phyloP scores from a whole-genome alignment of 2,329 filamentous ascomycete species.

The Penicillium verrucosum region DNA sequence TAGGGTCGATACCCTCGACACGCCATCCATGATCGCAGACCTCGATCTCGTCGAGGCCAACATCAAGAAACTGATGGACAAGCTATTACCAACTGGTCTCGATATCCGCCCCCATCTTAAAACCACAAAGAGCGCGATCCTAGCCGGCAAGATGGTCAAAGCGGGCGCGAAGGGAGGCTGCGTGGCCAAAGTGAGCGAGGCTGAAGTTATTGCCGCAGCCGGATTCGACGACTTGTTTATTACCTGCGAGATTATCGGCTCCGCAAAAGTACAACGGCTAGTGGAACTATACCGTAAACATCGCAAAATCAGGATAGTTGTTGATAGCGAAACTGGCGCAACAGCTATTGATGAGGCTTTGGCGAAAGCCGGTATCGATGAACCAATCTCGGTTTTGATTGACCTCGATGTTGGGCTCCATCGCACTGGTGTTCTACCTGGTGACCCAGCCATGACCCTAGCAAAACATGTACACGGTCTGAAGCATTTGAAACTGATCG shows the following conservation, averaged over 20 bases:
- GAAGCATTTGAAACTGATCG: conserved; percentile 45
- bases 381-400: conserved; percentile 44
- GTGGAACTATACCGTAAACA: conserved; percentile 45
- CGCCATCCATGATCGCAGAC: conserved; percentile 56
- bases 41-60: conserved; percentile 53
- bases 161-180: conserved; percentile 52
- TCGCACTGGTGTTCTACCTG: conserved; percentile 48
- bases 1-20: conserved; percentile 47
- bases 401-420: conserved; percentile 53
- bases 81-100: conserved; percentile 46
- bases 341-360: conserved; percentile 47
- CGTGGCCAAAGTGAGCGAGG: conserved; percentile 52
- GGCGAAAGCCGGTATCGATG: conserved; percentile 33
- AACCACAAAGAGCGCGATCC: conserved; percentile 50
- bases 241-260: conserved; percentile 51
- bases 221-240: conserved; percentile 52
- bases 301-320: conserved; percentile 44
- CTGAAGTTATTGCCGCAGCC: conserved; percentile 42
- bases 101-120: conserved; percentile 53
- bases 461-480: conserved; percentile 40
- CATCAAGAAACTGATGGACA: conserved; percentile 47
- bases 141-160: conserved; percentile 45
- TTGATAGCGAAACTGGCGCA: conserved; percentile 49
- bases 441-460: conserved; percentile 40
- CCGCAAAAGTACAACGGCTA: conserved; percentile 46